Evolutionary conservation across 331 rosid genomes (phyloP), one percentile per base, ranked within the genome.

Genomic region (Pyracantha coccinea): DNA sequence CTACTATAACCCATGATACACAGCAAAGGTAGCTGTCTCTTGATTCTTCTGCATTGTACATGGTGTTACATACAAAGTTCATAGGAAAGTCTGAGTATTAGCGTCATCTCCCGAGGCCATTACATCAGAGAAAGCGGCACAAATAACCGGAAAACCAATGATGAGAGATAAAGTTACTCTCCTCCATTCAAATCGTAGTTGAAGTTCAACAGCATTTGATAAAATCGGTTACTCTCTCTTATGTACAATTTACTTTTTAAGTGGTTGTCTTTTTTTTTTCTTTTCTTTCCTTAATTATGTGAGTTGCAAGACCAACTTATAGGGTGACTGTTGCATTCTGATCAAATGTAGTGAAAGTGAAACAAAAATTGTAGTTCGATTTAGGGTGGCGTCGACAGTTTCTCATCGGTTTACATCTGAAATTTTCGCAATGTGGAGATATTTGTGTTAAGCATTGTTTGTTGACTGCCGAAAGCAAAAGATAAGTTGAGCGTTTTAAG

Each of bases 51-150:
- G 60, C 79, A 59, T 59, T 69, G 23, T 61, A 33, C 45, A 20
- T 57, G 73, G 75, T 53, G 32, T 77, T 57, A 17, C 74, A 84
- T 61, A 76, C 80, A 80, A 79, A 80, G 57, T 75, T 78, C 52
- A 45, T 29, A 38, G 45, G 68, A 17, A 55, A 27, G 23, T 55
- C 59, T 16, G 32, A 71, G 27, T 58, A 58, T 67, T 24, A 58
- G 25, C 25, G 24, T 35, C 76, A 69, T 33, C 72, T 78, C 66
- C 12, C 62, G 65, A 72, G 71, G 55, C 44, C 66, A 50, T 61
- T 31, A 4, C 55, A 47, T 53, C 50, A 28, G 66, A 20, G n/a
- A 69, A 59, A 67, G 59, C 75, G 11, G 79, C 65, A 70, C 77
- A 5, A 31, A 59, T 73, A 72, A 73, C 62, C 45, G 24, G 45